Percentiles rank a stretch among this genome's conserved stretches.
Evolutionary conservation across 768 basidiomycete species (phyloP).

Genomic region (Leccinum fibrillosum): DNA sequence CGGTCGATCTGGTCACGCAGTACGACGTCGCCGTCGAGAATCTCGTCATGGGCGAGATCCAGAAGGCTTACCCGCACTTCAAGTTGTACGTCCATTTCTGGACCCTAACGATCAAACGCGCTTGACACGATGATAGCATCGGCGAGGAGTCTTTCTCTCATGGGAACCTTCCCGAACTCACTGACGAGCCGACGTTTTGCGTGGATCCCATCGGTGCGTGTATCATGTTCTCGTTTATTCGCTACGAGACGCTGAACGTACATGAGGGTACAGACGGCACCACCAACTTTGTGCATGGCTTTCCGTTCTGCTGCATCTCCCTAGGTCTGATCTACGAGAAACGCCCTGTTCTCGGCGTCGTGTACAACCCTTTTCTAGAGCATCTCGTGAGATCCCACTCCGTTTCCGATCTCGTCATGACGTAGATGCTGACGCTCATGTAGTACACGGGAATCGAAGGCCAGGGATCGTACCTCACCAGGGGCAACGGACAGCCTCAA

Average conservation of each 20-base stretch:
- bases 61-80: conserved; percentile 65
- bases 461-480: conserved; percentile 74
- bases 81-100: conserved; percentile 61
- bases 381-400: conserved; percentile 50
- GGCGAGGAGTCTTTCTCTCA: conserved; percentile 92
- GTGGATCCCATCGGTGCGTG: conserved; percentile 87
- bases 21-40: conserved; percentile 92
- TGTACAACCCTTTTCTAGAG: conserved; percentile 90
- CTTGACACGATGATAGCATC: conserved; percentile 49
- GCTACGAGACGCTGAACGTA: background rate
- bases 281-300: conserved; percentile 84
- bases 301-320: conserved; percentile 88
- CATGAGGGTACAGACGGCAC: conserved; percentile 62
- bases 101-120: background rate
- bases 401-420: background rate
- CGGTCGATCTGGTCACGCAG: conserved; percentile 92
- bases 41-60: conserved; percentile 69
- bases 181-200: conserved; percentile 91
- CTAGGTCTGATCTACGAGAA: conserved; percentile 84
- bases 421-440: background rate
- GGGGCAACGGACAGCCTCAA: conserved; percentile 40
- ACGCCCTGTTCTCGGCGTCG: conserved; percentile 82
- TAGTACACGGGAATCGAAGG: conserved; percentile 79
- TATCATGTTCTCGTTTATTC: background rate
- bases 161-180: conserved; percentile 64